Percentiles rank a stretch among this genome's conserved stretches.
These are phyloP conservation scores for Trichothecium roseum DNA, from an alignment of 2,329 filamentous ascomycete genomes.

Conservation along the genomic window DNA sequence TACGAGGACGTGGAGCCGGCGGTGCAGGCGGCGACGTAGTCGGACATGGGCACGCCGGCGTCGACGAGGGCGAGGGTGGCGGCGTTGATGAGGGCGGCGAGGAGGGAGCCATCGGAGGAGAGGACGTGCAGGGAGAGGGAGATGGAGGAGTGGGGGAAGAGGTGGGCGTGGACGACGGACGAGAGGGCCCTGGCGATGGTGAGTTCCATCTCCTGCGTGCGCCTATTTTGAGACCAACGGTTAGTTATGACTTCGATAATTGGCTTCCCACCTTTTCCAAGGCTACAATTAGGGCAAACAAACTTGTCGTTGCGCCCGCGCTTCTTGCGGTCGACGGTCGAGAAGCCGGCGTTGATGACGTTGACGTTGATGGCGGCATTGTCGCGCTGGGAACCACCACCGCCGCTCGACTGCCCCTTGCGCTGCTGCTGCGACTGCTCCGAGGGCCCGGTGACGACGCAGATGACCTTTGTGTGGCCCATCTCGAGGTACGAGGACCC, in stretches of 20 bases:
- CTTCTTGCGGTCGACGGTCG: conserved; percentile 74
- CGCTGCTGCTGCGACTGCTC: conserved; percentile 41
- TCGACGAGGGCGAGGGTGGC: conserved; percentile 86
- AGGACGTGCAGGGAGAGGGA: conserved; percentile 77
- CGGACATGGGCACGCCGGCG: conserved; percentile 89
- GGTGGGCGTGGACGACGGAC: conserved; percentile 68
- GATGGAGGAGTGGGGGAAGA: conserved; percentile 84
- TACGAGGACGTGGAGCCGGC: conserved; percentile 68
- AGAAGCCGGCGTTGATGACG: conserved; percentile 80
- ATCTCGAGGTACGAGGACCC: conserved; percentile 91
- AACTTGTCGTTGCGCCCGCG: conserved; percentile 69
- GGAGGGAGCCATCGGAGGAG: conserved; percentile 78
- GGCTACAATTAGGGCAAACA: no score
- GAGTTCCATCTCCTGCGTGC: conserved; percentile 69
- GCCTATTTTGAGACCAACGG: conserved; percentile 34
- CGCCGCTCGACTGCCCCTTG: conserved; percentile 25
- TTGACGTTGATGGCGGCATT: conserved; percentile 61
- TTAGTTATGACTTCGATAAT: background rate
- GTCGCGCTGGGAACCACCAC: conserved; percentile 24
- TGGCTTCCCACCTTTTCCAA: no score
- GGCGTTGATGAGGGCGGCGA: conserved; percentile 85
- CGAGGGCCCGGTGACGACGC: conserved; percentile 75
- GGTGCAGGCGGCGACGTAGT: conserved; percentile 82
- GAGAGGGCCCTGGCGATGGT: conserved; percentile 71
- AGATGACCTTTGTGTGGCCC: conserved; percentile 96